Base-by-base conservation (phyloP, 345 rosid species). In the Boechera divaricarpa region DNA sequence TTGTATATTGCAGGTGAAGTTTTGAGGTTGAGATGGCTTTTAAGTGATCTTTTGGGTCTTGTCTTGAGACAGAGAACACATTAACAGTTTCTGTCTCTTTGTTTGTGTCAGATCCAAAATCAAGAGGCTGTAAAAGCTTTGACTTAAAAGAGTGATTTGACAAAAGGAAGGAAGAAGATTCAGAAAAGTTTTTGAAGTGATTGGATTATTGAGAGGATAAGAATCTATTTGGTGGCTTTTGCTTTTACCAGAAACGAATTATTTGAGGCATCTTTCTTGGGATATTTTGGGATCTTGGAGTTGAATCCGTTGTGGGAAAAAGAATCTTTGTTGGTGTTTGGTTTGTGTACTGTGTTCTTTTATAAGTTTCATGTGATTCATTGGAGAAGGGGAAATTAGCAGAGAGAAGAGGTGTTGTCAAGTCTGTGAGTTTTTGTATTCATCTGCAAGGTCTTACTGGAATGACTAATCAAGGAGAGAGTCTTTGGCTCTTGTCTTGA, bases 401-500 rank as follows among this genome's bases (percentile, higher is more conserved):
- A 35, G 79, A 68, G 70, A 65, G 73, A 58, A 71, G 53, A 48
- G 80, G 88, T 87, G 73, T 76, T 82, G 83, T 87, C 88, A 74
- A 65, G 28, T 73, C 73, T 76, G 12, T 72, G 82, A 29, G 71
- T 73, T 64, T 58, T 74, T 84, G 78, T 77, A 58, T 80, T 66
- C 72, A 57, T 79, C 78, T 80, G 82, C 62, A 55, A 69, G 9
- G 73, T n/a, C 76, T 72, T 73, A 47, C 77, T 54, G 64, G 57
- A 45, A 9, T 54, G 79, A 67, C 62, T 39, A 59, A 55, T 76
- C 78, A 79, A 56, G 76, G 75, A 52, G 63, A 55, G 38, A 81
- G 86, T 80, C 77, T 75, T 76, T 80, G 69, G 67, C 81, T 66
- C 79, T 69, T 81, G 82, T 76, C 80, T 81, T 72, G 52, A 68